Conservation (phyloP, 495 filamentous ascomycete species). For the Cetradonia linearis region DNA sequence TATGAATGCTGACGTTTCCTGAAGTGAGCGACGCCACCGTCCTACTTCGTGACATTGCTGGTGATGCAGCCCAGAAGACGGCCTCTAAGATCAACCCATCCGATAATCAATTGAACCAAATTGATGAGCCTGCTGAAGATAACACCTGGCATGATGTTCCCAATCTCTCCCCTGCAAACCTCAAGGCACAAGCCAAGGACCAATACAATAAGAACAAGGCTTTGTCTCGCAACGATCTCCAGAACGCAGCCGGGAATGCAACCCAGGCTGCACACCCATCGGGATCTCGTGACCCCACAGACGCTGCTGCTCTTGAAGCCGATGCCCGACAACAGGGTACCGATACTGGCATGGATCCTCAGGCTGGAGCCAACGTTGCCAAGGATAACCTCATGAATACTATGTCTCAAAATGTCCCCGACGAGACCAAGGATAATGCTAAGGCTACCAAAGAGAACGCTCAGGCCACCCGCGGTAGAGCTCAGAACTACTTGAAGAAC, state of each 20-base stretch:
- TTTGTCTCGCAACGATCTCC: constrained; percentile 41
- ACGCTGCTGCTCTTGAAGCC: constrained; percentile 35
- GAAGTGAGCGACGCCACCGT: constrained; percentile 78
- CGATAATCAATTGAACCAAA: constrained; percentile 63
- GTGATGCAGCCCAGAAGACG: constrained; percentile 78
- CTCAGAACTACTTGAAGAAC: constrained; percentile 60
- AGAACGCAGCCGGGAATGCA: constrained; percentile 47
- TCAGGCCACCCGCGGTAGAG: constrained; percentile 43
- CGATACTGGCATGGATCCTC: constrained; percentile 44
- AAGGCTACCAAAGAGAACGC: constrained; percentile 45
- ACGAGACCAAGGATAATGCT: constrained; percentile 53
- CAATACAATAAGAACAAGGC: constrained; percentile 54
- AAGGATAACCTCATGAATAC: constrained; percentile 40
- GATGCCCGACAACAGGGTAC: constrained; percentile 38
- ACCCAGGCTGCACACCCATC: constrained; percentile 42
- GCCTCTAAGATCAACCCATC: constrained; percentile 67
- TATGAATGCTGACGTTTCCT: constrained; percentile 26
- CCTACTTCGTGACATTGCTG: constrained; percentile 77
- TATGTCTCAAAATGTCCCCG: constrained; percentile 43
- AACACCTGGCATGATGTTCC: constrained; percentile 92
- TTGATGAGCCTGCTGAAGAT: constrained; percentile 76
- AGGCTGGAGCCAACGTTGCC: constrained; percentile 40
- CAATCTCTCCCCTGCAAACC: constrained; percentile 56
- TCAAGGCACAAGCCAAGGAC: constrained; percentile 56
- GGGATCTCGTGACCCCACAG: constrained; percentile 41